Evolutionary conservation across 345 rosid species (phyloP).

Genomic region (Populus alba): DNA sequence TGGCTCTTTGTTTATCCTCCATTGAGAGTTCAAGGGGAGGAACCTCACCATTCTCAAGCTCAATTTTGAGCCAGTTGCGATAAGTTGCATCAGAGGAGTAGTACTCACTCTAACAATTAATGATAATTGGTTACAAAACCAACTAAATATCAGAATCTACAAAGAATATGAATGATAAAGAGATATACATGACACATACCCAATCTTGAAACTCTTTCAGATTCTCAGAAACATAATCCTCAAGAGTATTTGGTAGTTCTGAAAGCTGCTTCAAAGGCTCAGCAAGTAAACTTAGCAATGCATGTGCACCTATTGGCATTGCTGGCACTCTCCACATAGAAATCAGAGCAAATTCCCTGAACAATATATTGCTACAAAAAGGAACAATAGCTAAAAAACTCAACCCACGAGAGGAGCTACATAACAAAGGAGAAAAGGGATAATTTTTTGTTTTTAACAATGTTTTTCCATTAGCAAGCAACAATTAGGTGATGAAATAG

Average conservation of each 20-base stretch:
- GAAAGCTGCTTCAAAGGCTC: conserved; percentile 97
- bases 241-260: conserved; percentile 52
- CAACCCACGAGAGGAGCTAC: background rate
- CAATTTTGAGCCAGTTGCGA: conserved; percentile 90
- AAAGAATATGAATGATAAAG: conserved; percentile 3
- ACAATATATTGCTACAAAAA: conserved; percentile 71
- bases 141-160: conserved; percentile 9
- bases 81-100: conserved; percentile 95
- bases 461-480: background rate
- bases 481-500: too few species aligned
- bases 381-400: conserved; percentile 8
- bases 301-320: conserved; percentile 94
- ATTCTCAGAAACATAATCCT: conserved; percentile 69
- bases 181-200: conserved; percentile 43
- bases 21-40: conserved; percentile 58
- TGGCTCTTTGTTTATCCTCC: conserved; percentile 71
- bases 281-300: conserved; percentile 86
- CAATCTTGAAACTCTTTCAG: conserved; percentile 90
- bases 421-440: conserved; percentile 2
- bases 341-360: conserved; percentile 92
- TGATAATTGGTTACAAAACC: background rate
- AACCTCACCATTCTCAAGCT: conserved; percentile 71
- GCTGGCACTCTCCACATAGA: conserved; percentile 99
- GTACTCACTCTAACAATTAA: conserved; percentile 63
- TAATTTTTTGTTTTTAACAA: too few species aligned